phyloP scores from a whole-genome alignment of 805 yeast genomes.

The Nakazawaea pomicola region DNA sequence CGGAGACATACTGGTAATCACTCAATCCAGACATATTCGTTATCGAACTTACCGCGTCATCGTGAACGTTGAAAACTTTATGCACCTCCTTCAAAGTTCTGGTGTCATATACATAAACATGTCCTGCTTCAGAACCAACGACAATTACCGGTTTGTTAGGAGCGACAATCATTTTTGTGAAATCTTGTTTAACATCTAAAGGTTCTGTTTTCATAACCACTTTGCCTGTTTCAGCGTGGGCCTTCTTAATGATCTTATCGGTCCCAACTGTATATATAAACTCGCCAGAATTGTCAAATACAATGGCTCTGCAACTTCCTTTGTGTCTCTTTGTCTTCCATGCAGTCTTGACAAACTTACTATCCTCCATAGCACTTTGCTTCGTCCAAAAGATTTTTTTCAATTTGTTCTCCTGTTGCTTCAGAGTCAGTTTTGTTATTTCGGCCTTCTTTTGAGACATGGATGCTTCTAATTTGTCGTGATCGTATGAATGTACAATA shows the following conservation, averaged over 20 bases:
- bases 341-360: slow-evolving; percentile 26
- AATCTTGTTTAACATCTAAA: slow-evolving; percentile 13
- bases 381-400: neutral
- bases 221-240: slow-evolving; percentile 66
- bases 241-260: slow-evolving; percentile 75
- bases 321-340: slow-evolving; percentile 94
- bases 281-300: slow-evolving; percentile 60
- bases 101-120: slow-evolving; percentile 58
- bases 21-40: slow-evolving; percentile 64
- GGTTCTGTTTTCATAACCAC: slow-evolving; percentile 51
- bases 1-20: slow-evolving; percentile 70
- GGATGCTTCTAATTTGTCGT: slow-evolving; percentile 35
- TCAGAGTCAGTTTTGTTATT: slow-evolving; percentile 20
- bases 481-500: slow-evolving; percentile 54
- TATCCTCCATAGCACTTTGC: slow-evolving; percentile 19
- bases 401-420: slow-evolving; percentile 14
- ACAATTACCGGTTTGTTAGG: slow-evolving; percentile 45
- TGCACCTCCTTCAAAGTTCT: slow-evolving; percentile 45
- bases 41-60: slow-evolving; percentile 75
- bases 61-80: slow-evolving; percentile 54
- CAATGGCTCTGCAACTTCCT: slow-evolving; percentile 73
- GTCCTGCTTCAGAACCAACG: slow-evolving; percentile 67
- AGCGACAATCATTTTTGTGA: slow-evolving; percentile 40
- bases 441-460: slow-evolving; percentile 23
- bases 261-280: slow-evolving; percentile 68